phyloP scores from a whole-genome alignment of 1,284 basidiomycete species.

The Inonotus obliquus region DNA sequence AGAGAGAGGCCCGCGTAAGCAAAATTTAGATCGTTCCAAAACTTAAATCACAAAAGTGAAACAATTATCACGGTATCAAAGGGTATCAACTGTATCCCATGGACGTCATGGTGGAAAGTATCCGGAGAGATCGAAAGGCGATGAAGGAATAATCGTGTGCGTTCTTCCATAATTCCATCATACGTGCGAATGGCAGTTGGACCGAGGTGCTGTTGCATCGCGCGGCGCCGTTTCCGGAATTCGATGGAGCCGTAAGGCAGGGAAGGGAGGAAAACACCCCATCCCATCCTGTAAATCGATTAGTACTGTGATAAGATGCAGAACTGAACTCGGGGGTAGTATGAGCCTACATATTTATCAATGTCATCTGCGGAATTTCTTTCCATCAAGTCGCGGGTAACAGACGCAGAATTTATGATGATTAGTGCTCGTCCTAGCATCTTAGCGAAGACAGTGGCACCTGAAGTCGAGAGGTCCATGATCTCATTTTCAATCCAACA shows the following conservation, averaged over 20 bases:
- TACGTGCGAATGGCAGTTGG: slow-evolving; percentile 22
- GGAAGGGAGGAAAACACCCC: slow-evolving; percentile 23
- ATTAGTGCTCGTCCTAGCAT: slow-evolving; percentile 32
- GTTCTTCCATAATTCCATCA: slow-evolving; percentile 23
- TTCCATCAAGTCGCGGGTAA: too few relatives aligned
- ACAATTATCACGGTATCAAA: not conserved
- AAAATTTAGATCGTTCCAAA: too few relatives aligned
- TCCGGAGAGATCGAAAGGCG: slow-evolving; percentile 22
- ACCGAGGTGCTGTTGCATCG: slow-evolving; percentile 27
- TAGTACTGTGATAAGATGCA: not conserved
- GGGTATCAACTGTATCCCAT: slow-evolving; percentile 22
- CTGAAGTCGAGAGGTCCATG: not conserved
- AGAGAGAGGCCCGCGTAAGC: too few relatives aligned
- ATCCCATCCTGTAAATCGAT: slow-evolving; percentile 21
- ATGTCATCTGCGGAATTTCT: slow-evolving; percentile 27
- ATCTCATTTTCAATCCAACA: not conserved
- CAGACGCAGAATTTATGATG: slow-evolving; percentile 32
- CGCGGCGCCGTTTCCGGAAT: slow-evolving; percentile 28
- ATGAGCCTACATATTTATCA: slow-evolving; percentile 21
- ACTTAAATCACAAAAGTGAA: not conserved
- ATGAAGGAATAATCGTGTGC: too few relatives aligned
- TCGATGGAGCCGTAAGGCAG: slow-evolving; percentile 26
- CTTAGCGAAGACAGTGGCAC: slow-evolving; percentile 29
- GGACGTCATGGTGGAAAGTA: slow-evolving; percentile 22
- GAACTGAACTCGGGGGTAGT: too few relatives aligned